Conservation (phyloP, 768 basidiomycete species). For the Boletus vermiculosoides region DNA sequence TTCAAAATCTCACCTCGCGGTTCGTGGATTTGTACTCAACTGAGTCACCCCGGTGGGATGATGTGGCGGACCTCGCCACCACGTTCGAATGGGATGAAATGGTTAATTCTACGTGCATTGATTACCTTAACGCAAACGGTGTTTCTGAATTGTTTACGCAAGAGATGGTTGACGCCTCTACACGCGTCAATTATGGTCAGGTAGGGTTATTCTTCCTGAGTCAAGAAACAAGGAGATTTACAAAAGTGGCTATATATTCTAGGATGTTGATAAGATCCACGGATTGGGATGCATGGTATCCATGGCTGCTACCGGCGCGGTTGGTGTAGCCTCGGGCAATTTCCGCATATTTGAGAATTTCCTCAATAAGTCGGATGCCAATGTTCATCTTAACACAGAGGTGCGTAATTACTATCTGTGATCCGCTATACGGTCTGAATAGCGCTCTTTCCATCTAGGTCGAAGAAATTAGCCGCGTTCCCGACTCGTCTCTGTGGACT, state of each 20-base stretch:
- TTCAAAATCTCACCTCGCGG: constrained; percentile 49
- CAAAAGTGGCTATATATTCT: constrained; percentile 2
- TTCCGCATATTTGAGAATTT: constrained; percentile 83
- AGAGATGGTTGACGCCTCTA: constrained; percentile 79
- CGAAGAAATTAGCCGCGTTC: constrained; percentile 45
- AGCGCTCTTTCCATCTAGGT: constrained; percentile 40
- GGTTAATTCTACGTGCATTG: constrained; percentile 49
- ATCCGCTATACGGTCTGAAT: neutral
- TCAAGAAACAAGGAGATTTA: neutral
- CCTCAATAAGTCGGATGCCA: constrained; percentile 65
- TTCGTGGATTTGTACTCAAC: constrained; percentile 57
- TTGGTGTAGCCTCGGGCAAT: constrained; percentile 75
- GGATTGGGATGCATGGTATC: constrained; percentile 70
- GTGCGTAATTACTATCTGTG: constrained; percentile 36
- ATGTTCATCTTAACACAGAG: constrained; percentile 65
- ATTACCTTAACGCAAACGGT: constrained; percentile 55
- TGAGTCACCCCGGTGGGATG: constrained; percentile 59
- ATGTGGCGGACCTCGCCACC: constrained; percentile 55
- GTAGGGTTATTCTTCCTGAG: constrained; percentile 32
- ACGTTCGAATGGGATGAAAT: constrained; percentile 50
- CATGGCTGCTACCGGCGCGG: constrained; percentile 70
- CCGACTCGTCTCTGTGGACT: constrained; percentile 50
- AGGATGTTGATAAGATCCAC: constrained; percentile 73
- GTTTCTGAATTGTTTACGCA: constrained; percentile 57
- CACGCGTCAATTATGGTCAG: constrained; percentile 84